These are phyloP conservation scores for Sclerotinia subarctica DNA, from an alignment of 2,329 filamentous ascomycete genomes.

Conservation along the genomic window DNA sequence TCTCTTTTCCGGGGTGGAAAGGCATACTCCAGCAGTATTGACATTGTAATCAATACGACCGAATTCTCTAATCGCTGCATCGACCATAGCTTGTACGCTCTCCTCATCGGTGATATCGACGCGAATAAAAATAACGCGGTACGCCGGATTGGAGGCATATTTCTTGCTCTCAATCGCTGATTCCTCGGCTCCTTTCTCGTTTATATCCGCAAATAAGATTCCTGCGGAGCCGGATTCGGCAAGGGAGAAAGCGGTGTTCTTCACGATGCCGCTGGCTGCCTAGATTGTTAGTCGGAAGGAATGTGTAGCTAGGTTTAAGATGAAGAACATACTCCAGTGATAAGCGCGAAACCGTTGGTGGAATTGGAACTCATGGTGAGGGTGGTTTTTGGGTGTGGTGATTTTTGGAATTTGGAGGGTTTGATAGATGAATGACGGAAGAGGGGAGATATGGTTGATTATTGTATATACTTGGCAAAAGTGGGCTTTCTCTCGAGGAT, in stretches of 20 bases:
- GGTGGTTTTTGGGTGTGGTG: no score
- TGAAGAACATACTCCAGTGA: no score
- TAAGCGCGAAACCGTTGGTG: no score
- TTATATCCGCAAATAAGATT: slow-evolving; percentile 35
- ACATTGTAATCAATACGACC: slow-evolving; percentile 53
- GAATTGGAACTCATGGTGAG: no score
- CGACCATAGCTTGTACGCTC: slow-evolving; percentile 25
- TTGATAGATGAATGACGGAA: no score
- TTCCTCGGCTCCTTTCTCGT: slow-evolving; percentile 27
- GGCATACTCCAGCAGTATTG: slow-evolving; percentile 45
- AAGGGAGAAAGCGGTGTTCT: neutral
- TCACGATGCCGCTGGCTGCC: neutral
- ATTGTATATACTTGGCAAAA: no score
- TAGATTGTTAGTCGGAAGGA: neutral
- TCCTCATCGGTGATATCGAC: slow-evolving; percentile 33
- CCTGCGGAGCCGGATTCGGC: slow-evolving; percentile 18
- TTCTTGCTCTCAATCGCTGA: slow-evolving; percentile 24
- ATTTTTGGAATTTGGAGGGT: no score
- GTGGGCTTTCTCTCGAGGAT: no score
- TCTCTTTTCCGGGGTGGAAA: no score
- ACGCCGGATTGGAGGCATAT: slow-evolving; percentile 32
- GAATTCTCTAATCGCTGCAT: slow-evolving; percentile 43
- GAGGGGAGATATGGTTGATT: no score
- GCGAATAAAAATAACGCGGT: slow-evolving; percentile 26
- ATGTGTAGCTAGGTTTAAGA: no score